Evolutionary conservation across 305 asterid species (phyloP), one percentile per base, ranked within the genome.

Genomic region (Fraxinus nigra): DNA sequence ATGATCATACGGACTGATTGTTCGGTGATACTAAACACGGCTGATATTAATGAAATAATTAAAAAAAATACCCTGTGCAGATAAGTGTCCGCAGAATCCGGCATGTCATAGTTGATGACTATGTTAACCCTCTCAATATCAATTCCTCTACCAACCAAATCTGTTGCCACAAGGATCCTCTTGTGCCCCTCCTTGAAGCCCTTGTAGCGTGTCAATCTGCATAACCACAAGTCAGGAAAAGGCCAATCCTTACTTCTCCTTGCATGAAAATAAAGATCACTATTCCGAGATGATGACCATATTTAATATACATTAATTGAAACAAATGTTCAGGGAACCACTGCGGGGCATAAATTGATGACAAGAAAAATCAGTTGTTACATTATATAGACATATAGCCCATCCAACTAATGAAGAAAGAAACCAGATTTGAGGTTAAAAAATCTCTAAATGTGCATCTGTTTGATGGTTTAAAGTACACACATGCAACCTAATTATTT

Each of bases 41-140:
- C 30, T 8, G 14, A 20, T 59, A 59, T 59, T 22, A 59, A 18
- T 46, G 70, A 59, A 20, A 20, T 7, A 18, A 59, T 18, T n/a
- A 2, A 2, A 40, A 14, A 20, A 16, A 67, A 28, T 85, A 94
- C 98, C 93, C 98, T 90, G 85, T 94, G 98, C 63, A 94, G 91
- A 61, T 94, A 93, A 51, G 98, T 92, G 85, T 93, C 98, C 0
- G 98, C 97, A 70, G 97, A 94, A 82, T 94, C 98, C 1, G 98
- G 98, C 98, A 94, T 94, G 84, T 94, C 98, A 85, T 92, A 94
- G 88, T 94, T 94, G 38, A 94, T 92, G 74, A 94, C 98, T 78
- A 94, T 94, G 89, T 94, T 94, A 10, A 94, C 97, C 51, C 98
- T 87, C 82, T 94, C 98, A 46, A 94, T 94, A 82, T 94, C 98